Percentiles rank a stretch among this genome's conserved stretches.
phyloP scores from a whole-genome alignment of 2,329 filamentous ascomycete species.

The Fusarium devonianum region DNA sequence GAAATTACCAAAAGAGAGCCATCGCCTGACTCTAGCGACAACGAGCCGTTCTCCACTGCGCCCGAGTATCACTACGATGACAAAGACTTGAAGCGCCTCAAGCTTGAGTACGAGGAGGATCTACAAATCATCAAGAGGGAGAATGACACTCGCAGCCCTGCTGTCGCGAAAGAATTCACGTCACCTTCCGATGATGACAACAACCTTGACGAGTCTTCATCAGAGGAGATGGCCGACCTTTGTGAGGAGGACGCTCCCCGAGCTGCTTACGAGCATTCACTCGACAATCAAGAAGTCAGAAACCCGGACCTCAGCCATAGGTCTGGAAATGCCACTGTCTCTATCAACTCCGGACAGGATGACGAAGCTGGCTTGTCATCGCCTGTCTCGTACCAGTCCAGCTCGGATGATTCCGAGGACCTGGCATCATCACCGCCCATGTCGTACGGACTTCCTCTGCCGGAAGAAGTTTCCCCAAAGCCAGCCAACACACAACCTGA shows the following conservation, averaged over 20 bases:
- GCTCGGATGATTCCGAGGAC: not conserved
- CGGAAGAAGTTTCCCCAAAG: not conserved
- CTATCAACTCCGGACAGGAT: not conserved
- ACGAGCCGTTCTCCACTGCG: conserved; percentile 8
- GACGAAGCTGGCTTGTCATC: not conserved
- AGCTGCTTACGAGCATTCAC: not conserved
- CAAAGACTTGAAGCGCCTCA: not conserved
- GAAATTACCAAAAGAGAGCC: not conserved
- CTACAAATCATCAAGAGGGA: conserved; percentile 8
- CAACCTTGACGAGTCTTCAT: not conserved
- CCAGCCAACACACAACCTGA: not conserved
- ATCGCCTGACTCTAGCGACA: not conserved
- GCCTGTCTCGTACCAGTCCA: conserved; percentile 1
- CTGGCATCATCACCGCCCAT: conserved; percentile 17
- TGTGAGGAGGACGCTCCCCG: not conserved
- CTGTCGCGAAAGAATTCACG: not conserved
- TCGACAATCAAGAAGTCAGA: not conserved
- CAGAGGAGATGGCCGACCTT: not conserved
- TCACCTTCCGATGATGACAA: not conserved
- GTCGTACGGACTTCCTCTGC: not conserved
- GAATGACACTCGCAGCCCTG: not conserved
- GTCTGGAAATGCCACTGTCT: not conserved
- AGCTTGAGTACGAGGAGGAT: conserved; percentile 12
- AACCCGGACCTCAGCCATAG: too few relatives aligned
- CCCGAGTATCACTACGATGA: conserved; percentile 4